phyloP scores from a whole-genome alignment of 2,329 filamentous ascomycete species.

The Colletotrichum sp. region DNA sequence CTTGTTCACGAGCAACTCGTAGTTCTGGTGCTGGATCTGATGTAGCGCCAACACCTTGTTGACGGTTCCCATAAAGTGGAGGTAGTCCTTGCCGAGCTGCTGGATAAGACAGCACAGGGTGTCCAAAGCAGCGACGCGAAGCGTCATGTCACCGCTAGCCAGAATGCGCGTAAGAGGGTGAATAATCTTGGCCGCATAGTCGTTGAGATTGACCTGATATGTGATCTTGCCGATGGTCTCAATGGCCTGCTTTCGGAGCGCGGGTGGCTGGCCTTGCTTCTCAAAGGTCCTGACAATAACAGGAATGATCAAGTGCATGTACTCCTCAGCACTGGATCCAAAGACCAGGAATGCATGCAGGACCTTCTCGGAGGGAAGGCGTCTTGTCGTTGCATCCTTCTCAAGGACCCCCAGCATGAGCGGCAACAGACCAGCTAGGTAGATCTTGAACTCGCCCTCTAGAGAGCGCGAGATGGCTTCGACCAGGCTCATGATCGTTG shows the following conservation, averaged over 20 bases:
- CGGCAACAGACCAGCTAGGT: constrained; percentile 85
- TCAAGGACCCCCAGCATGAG: constrained; percentile 95
- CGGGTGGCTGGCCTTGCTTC: constrained; percentile 79
- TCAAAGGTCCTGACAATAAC: constrained; percentile 96
- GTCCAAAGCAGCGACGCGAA: constrained; percentile 86
- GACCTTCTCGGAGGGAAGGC: constrained; percentile 86
- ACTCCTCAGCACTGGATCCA: constrained; percentile 93
- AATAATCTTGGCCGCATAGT: constrained; percentile 95
- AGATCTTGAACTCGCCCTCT: constrained; percentile 98
- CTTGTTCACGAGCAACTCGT: constrained; percentile 90
- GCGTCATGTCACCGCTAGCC: constrained; percentile 70
- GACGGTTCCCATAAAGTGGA: constrained; percentile 92
- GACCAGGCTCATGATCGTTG: constrained; percentile 88
- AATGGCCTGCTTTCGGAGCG: constrained; percentile 86
- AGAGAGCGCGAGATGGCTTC: constrained; percentile 93
- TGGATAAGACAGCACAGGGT: constrained; percentile 95
- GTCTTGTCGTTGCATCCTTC: constrained; percentile 76
- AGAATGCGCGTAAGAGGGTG: constrained; percentile 89
- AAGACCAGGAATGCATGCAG: constrained; percentile 96
- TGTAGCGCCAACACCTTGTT: constrained; percentile 83
- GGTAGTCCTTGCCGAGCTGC: constrained; percentile 92
- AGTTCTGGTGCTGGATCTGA: constrained; percentile 88
- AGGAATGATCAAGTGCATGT: constrained; percentile 98
- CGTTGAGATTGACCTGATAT: constrained; percentile 94
- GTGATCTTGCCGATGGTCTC: constrained; percentile 95